Base-by-base conservation (phyloP, 2,329 filamentous ascomycete species). In the Bipolaris cookei region DNA sequence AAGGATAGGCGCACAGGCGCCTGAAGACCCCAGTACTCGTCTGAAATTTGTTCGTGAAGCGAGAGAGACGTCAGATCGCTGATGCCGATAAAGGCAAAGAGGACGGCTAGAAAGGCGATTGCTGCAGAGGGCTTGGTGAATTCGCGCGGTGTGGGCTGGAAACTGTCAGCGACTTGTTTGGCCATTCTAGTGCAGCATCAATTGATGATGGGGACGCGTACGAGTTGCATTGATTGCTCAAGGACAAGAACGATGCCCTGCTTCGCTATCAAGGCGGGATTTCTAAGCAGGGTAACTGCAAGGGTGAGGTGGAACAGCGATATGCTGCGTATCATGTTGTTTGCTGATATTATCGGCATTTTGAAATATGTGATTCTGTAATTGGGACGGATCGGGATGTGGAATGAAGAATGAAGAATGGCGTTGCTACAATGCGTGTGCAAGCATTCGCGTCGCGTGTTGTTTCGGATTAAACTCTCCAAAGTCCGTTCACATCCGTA, bases 281-380 rank as follows among this genome's bases (percentile, higher is more conserved):
- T 88, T 39, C 86, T 89, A 68, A 96, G 83, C 79, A 97, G 89
- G 80, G 95, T 91, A 78, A 89, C 92, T 68, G 88, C 92, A 46
- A 95, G 81, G 5, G 90, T 91, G 63, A 97, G 78, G 79, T 97
- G 91, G 80, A 95, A 92, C 73, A 96, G 84, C 66, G 90, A 90
- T 66, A 97, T 81, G 50, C 87, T 88, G 67, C 90, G 89, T 68
- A 97, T 89, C 76, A 97, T 88, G 7, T 89, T 91, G 72, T 85
- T 89, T 59, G 88, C 88, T 2, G 91, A 92, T 70, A 97, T 84
- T 75, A 96, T 82, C 30, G 87, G 89, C 93, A 97, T 97, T 21
- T 25, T 67, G 55, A 53, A 43, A n/a, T 37, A 41, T 20, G 43
- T 11, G 23, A 6, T 4, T 6, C n/a, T 32, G 25, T 25, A 20